A percentile compares a stretch with the other conserved stretches of the same genome.
Evolutionary conservation across 108 stramenopile genomes (phyloP).

Genomic region (Schizochytrium sp.): DNA sequence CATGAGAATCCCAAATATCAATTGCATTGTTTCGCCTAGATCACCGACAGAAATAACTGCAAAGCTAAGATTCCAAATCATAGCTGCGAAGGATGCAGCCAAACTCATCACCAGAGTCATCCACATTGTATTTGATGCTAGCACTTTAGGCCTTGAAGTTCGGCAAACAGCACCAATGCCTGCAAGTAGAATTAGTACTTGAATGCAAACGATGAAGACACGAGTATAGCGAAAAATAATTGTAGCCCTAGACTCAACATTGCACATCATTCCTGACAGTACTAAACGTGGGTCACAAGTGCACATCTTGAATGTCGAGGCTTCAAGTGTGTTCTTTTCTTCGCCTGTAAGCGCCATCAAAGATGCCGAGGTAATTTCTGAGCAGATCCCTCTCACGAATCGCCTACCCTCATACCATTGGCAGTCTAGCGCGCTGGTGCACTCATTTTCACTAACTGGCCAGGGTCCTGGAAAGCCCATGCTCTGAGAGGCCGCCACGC

Average conservation of each 20-base stretch:
- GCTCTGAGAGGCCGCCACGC: no score
- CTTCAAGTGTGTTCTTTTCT: neutral
- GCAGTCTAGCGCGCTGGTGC: neutral
- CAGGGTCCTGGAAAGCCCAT: constrained; percentile 23
- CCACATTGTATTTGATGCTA: neutral
- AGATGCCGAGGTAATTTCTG: neutral
- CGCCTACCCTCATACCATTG: neutral
- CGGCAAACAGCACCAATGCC: neutral
- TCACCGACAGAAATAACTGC: neutral
- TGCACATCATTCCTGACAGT: neutral
- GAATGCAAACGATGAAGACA: neutral
- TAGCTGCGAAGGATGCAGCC: neutral
- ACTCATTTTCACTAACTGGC: neutral
- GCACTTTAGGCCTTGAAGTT: no score
- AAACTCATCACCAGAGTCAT: neutral
- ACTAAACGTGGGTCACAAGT: constrained; percentile 12
- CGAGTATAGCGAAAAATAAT: neutral
- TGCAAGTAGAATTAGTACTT: neutral
- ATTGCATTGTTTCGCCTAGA: neutral
- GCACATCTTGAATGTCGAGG: neutral
- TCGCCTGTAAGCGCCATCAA: neutral
- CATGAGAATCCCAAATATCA: neutral
- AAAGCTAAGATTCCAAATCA: neutral
- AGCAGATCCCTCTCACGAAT: constrained; percentile 12
- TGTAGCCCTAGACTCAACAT: neutral